Conservation (phyloP, 495 filamentous ascomycete genomes). For the Viridothelium virens region DNA sequence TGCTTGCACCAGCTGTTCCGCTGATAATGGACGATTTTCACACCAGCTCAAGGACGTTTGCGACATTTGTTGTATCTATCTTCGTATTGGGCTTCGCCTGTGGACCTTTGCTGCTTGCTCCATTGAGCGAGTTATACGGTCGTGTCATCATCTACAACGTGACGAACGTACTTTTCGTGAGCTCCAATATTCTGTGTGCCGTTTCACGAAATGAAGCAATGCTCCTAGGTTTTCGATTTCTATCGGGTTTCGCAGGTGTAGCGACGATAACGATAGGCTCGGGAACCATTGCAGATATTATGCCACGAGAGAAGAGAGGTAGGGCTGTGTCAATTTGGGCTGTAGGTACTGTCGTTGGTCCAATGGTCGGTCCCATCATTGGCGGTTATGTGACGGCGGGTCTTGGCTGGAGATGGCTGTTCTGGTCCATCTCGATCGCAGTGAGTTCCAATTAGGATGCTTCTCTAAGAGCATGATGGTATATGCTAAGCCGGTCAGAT, state of each 20-base stretch:
- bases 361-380: slow-evolving; percentile 35
- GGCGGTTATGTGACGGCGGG: neutral
- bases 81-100: slow-evolving; percentile 45
- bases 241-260: slow-evolving; percentile 45
- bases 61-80: slow-evolving; percentile 46
- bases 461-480: neutral
- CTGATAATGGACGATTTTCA: slow-evolving; percentile 24
- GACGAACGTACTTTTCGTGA: slow-evolving; percentile 46
- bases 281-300: slow-evolving; percentile 54
- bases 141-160: slow-evolving; percentile 47
- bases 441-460: neutral
- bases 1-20: slow-evolving; percentile 31
- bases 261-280: slow-evolving; percentile 50
- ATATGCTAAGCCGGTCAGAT: slow-evolving; percentile 15
- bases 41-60: slow-evolving; percentile 18
- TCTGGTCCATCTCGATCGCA: neutral
- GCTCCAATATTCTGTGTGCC: slow-evolving; percentile 40
- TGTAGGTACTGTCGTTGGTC: slow-evolving; percentile 58
- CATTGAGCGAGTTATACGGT: slow-evolving; percentile 50
- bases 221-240: slow-evolving; percentile 43
- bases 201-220: slow-evolving; percentile 35
- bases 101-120: slow-evolving; percentile 53
- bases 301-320: slow-evolving; percentile 42
- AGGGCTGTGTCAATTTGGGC: slow-evolving; percentile 53
- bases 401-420: slow-evolving; percentile 9